Percentiles rank a stretch among this genome's conserved stretches.
These are phyloP conservation scores for Echinosophora koreensis DNA, from an alignment of 306 rosid species.

Conservation along the genomic window DNA sequence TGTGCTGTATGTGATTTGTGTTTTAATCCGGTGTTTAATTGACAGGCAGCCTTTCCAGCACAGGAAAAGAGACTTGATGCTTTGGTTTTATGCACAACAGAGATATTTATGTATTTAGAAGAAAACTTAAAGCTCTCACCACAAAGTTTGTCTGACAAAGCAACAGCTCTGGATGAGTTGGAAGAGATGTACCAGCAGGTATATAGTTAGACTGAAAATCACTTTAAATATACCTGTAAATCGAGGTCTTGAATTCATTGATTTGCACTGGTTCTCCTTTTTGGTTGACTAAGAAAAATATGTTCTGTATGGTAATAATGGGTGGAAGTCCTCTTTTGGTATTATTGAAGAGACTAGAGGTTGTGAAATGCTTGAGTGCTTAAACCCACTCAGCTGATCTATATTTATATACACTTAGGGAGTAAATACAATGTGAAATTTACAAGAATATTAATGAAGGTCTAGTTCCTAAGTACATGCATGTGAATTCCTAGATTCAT, in stretches of 20 bases:
- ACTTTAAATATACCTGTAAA: constrained; percentile 22
- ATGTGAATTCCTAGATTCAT: too few relatives aligned
- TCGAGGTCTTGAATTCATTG: constrained; percentile 21
- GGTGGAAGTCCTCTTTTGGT: constrained; percentile 37
- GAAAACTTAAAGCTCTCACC: constrained; percentile 92
- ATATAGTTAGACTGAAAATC: constrained; percentile 38
- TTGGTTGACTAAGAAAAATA: constrained; percentile 22
- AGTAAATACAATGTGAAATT: too few relatives aligned
- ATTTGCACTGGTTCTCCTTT: constrained; percentile 15
- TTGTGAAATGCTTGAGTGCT: too few relatives aligned
- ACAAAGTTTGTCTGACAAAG: constrained; percentile 83
- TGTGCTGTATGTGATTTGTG: constrained; percentile 28
- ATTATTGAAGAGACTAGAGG: too few relatives aligned
- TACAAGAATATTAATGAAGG: too few relatives aligned
- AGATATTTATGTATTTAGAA: constrained; percentile 80
- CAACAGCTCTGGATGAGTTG: constrained; percentile 81
- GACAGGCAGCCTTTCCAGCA: constrained; percentile 90
- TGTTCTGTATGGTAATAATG: constrained; percentile 30
- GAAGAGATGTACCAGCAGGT: constrained; percentile 97
- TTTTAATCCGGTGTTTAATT: constrained; percentile 41
- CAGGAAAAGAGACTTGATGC: constrained; percentile 94
- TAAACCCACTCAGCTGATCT: too few relatives aligned
- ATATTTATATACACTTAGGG: too few relatives aligned
- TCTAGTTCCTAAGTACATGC: too few relatives aligned
- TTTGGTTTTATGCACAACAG: constrained; percentile 77